Base-by-base conservation (phyloP, 768 basidiomycete species). In the Termitomyces sp. region DNA sequence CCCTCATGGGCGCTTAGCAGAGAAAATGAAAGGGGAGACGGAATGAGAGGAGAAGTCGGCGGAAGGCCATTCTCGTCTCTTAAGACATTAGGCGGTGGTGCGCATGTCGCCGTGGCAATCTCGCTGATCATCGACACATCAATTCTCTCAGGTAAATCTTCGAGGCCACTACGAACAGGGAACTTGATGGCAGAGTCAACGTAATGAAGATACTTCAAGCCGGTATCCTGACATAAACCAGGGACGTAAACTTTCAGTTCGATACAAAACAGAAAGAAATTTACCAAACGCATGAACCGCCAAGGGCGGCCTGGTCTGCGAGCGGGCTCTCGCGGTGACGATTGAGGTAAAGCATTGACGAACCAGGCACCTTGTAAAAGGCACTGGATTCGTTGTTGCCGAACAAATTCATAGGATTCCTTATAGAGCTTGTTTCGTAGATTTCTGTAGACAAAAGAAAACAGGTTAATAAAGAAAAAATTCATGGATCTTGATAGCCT, bases 361-460 rank as follows among this genome's bases (percentile, higher is more conserved):
- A 97, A 95, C 94, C 94, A 97, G 22, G 92, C 89, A 33, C 94
- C 94, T 68, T 93, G 88, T 47, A 92, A 74, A 40, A 97, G 72
- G 66, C 93, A 95, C 62, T 91, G 87, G 66, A 94, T 87, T 54
- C 94, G 80, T 70, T 97, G 94, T 68, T 90, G 87, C 43, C 87
- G 80, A 22, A 97, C 90, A 65, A 94, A 95, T 66, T 93, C 91
- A 62, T 84, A 92, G 14, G 91, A 93, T 68, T 97, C 94, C 66
- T 86, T 92, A 77, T 90, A 90, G 22, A 97, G 76, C 63, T 92
- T 91, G 44, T 85, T 85, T 20, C 92, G 85, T 45, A 97, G 74
- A 68, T 90, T 93, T 55, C 92, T 94, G 64, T 43, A 54, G 24
- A 36, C 26, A 14, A 22, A 38, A 30, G 10, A 13, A 26, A 52